phyloP scores from a whole-genome alignment of 1,139 yeast genomes.

The Geotrichum candidum region DNA sequence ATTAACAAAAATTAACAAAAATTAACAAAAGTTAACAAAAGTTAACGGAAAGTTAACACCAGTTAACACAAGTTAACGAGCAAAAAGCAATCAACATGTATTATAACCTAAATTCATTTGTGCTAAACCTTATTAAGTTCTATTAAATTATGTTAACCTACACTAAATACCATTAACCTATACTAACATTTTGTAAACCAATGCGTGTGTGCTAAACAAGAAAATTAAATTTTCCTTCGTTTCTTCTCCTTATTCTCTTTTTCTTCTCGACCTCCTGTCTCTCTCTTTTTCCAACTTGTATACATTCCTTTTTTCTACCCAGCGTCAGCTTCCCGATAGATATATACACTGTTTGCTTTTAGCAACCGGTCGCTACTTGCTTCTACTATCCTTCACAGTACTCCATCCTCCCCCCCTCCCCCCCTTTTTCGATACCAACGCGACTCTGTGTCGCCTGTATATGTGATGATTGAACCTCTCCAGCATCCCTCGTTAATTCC shows the following conservation, averaged over 20 bases:
- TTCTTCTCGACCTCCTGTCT: background rate
- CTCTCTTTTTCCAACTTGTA: background rate
- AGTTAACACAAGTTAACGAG: too few species aligned
- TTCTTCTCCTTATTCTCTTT: background rate
- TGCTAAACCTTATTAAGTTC: background rate
- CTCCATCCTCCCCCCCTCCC: background rate
- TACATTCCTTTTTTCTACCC: background rate
- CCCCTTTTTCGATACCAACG: background rate
- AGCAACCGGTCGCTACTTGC: background rate
- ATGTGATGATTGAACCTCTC: background rate
- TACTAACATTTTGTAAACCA: background rate
- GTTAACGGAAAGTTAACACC: too few species aligned
- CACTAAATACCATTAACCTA: background rate
- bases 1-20: background rate
- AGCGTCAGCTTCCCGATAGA: background rate
- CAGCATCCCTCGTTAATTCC: background rate
- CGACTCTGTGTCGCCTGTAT: background rate
- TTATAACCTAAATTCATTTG: too few species aligned
- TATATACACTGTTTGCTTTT: background rate
- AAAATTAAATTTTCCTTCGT: background rate
- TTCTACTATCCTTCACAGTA: too few species aligned
- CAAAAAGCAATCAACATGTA: too few species aligned
- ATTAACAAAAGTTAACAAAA: background rate
- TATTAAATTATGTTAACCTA: background rate
- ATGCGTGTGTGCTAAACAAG: background rate